A percentile compares a stretch with the other conserved stretches of the same genome.
Conservation (phyloP, 768 basidiomycete genomes). For the Kwoniella botswanensis region DNA sequence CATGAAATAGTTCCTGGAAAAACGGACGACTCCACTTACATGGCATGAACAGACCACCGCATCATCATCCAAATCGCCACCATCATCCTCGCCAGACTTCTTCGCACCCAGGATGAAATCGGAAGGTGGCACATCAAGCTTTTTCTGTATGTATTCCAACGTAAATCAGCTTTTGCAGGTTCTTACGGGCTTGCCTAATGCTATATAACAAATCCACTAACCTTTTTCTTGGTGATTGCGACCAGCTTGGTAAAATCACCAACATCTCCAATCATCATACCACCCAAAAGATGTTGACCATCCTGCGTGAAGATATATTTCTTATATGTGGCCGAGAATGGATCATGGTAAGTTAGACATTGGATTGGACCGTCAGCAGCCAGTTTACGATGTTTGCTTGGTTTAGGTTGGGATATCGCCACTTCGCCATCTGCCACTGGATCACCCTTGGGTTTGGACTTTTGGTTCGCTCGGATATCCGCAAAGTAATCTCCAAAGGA, state of each 20-base stretch:
- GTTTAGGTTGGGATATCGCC: conserved; percentile 28
- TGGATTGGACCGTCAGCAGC: conserved; percentile 62
- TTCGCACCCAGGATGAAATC: conserved; percentile 69
- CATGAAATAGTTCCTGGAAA: no score
- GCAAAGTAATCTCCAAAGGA: conserved; percentile 70
- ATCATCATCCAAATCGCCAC: conserved; percentile 73
- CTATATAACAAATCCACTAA: conserved; percentile 57
- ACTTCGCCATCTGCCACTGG: conserved; percentile 33
- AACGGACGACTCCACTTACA: conserved; percentile 18
- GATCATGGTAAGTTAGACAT: conserved; percentile 72
- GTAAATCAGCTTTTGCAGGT: no score
- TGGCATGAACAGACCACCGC: conserved; percentile 76
- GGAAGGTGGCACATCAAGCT: conserved; percentile 68
- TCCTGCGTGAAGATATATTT: conserved; percentile 76
- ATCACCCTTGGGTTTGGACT: conserved; percentile 34
- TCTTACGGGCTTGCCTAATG: no score
- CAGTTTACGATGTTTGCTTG: conserved; percentile 40
- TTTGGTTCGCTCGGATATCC: conserved; percentile 60
- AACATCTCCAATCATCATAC: conserved; percentile 80
- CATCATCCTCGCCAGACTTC: conserved; percentile 65
- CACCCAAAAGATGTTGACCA: conserved; percentile 73
- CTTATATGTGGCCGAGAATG: conserved; percentile 74
- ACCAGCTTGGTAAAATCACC: conserved; percentile 72
- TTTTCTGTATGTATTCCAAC: conserved; percentile 61
- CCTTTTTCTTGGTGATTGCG: conserved; percentile 71